Percentiles rank a stretch among this genome's conserved stretches.
These are phyloP conservation scores for Pyrus communis DNA, from an alignment of 306 rosid genomes.

Conservation along the genomic window DNA sequence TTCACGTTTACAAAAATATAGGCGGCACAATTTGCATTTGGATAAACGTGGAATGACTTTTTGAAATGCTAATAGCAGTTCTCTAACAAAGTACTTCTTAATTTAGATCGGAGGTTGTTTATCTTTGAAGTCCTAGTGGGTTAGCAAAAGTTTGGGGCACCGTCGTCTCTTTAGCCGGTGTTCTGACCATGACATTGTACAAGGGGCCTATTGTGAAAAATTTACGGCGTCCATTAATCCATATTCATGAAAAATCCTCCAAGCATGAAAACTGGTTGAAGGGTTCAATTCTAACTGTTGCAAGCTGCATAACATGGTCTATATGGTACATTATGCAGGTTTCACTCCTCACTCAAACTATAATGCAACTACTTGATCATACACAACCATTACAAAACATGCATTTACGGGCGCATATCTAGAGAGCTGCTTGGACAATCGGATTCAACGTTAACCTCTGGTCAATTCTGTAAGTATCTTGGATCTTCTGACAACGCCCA, in stretches of 20 bases:
- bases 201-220: constrained; percentile 51
- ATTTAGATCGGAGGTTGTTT: constrained; percentile 43
- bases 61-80: too few species aligned
- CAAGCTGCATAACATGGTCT: constrained; percentile 69
- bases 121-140: constrained; percentile 39
- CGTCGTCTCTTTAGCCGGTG: constrained; percentile 55
- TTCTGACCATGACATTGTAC: constrained; percentile 63
- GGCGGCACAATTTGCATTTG: too few species aligned
- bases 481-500: background rate
- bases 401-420: too few species aligned
- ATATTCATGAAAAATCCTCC: constrained; percentile 29
- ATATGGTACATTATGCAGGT: constrained; percentile 80
- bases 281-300: constrained; percentile 72
- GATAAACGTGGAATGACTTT: too few species aligned
- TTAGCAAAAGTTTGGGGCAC: constrained; percentile 68
- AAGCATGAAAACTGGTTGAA: constrained; percentile 48
- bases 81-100: background rate
- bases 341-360: background rate
- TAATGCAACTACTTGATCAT: background rate
- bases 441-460: constrained; percentile 62
- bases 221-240: constrained; percentile 46
- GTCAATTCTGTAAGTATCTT: constrained; percentile 46
- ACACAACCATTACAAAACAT: background rate
- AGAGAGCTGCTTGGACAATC: constrained; percentile 57
- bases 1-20: background rate